phyloP scores from a whole-genome alignment of 2,329 filamentous ascomycete species.

The Claviceps humidiphila region DNA sequence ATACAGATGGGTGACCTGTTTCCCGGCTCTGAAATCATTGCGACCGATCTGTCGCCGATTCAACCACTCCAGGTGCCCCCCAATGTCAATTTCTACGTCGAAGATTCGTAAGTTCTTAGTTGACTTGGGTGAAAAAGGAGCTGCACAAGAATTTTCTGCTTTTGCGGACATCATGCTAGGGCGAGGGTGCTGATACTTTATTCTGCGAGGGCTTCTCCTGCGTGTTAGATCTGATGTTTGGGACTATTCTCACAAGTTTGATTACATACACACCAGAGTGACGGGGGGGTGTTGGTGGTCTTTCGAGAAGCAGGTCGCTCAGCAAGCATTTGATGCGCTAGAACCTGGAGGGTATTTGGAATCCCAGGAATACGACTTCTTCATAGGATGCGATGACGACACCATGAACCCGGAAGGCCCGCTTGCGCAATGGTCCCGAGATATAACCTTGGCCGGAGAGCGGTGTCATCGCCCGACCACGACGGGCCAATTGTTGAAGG shows the following conservation, averaged over 20 bases:
- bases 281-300: constrained; percentile 36
- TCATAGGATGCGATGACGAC: constrained; percentile 30
- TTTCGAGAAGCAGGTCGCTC: constrained; percentile 36
- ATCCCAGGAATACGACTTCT: constrained; percentile 33
- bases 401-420: constrained; percentile 26
- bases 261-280: constrained; percentile 40
- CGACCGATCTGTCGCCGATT: constrained; percentile 55
- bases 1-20: constrained; percentile 54
- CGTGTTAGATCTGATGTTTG: constrained; percentile 30
- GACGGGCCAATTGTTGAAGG: constrained; percentile 20
- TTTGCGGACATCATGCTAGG: background rate
- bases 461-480: constrained; percentile 24
- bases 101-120: constrained; percentile 37
- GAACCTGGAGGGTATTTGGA: constrained; percentile 42
- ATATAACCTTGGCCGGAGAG: constrained; percentile 26
- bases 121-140: background rate
- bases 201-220: background rate
- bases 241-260: constrained; percentile 40
- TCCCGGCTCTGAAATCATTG: constrained; percentile 43
- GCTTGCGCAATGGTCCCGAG: constrained; percentile 25
- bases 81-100: constrained; percentile 63
- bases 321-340: constrained; percentile 35
- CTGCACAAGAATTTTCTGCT: too few species aligned
- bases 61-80: constrained; percentile 53
- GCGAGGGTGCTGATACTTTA: background rate